Conservation (phyloP, 2,329 filamentous ascomycete species). For the Grosmannia huntii region DNA sequence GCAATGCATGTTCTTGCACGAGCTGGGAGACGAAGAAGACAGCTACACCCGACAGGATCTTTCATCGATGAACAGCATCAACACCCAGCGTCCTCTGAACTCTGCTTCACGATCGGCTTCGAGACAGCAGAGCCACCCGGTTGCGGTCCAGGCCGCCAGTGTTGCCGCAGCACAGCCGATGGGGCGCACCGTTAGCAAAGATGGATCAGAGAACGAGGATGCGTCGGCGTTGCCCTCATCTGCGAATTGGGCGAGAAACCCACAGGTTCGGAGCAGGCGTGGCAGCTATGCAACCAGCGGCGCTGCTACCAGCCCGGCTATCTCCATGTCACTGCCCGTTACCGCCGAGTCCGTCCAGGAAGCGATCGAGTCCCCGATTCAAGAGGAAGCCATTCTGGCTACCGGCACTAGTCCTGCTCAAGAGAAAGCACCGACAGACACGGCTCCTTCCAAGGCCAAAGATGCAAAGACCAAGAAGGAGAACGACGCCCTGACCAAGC, state of each 20-base stretch:
- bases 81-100: slow-evolving; percentile 57
- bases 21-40: slow-evolving; percentile 95
- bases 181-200: slow-evolving; percentile 65
- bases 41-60: slow-evolving; percentile 91
- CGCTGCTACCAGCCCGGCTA: slow-evolving; percentile 69
- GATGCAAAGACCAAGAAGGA: slow-evolving; percentile 4
- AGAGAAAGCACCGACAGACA: slow-evolving; percentile 3
- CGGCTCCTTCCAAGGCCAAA: background rate
- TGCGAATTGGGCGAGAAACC: slow-evolving; percentile 78
- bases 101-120: slow-evolving; percentile 40
- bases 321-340: slow-evolving; percentile 45
- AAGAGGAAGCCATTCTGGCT: slow-evolving; percentile 19
- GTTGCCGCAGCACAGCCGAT: slow-evolving; percentile 43
- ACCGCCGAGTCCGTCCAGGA: slow-evolving; percentile 38
- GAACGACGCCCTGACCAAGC: slow-evolving; percentile 10
- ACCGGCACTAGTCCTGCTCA: background rate
- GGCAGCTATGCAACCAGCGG: slow-evolving; percentile 73
- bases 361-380: slow-evolving; percentile 21
- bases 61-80: slow-evolving; percentile 85
- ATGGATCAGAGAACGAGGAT: slow-evolving; percentile 62
- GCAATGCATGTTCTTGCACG: slow-evolving; percentile 96
- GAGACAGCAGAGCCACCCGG: slow-evolving; percentile 34
- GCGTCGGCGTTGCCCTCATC: slow-evolving; percentile 85
- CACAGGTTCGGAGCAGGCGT: slow-evolving; percentile 51
- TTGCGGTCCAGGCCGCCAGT: slow-evolving; percentile 20